Percentiles rank a stretch among this genome's conserved stretches.
Conservation (phyloP, 75 land plant species). For the Sequoia sempervirens region DNA sequence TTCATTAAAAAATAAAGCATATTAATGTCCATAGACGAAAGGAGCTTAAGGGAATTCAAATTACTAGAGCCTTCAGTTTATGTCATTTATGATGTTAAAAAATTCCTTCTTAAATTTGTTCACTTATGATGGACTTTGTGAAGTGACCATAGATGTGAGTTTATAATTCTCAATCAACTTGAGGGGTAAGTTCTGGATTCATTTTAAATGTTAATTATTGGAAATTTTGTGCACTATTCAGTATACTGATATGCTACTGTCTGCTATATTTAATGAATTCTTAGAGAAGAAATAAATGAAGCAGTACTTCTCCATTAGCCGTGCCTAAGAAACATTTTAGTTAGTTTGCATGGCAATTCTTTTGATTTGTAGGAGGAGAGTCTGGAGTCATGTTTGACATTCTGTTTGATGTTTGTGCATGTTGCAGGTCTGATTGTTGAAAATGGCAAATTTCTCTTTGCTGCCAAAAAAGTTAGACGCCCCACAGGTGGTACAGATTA, state of each 20-base stretch:
- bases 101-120: neutral
- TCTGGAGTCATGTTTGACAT: conserved; percentile 7
- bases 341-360: neutral
- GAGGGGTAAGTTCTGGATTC: neutral
- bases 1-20: neutral
- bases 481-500: conserved; percentile 52
- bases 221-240: neutral
- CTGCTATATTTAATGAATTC: neutral
- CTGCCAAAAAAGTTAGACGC: conserved; percentile 52
- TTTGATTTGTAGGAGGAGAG: neutral
- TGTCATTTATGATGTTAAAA: too few relatives aligned
- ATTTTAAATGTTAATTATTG: neutral
- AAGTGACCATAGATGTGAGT: neutral
- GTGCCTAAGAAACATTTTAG: neutral
- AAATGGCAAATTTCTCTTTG: conserved; percentile 51
- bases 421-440: conserved; percentile 34
- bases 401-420: neutral
- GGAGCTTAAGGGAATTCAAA: too few relatives aligned
- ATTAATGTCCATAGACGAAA: too few relatives aligned
- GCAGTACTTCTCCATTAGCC: neutral
- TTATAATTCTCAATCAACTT: neutral
- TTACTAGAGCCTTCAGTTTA: neutral
- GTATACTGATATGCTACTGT: neutral
- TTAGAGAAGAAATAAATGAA: neutral
- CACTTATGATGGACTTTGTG: neutral